These are phyloP conservation scores for Cyberlindnera maclurae DNA, from an alignment of 805 yeast species.

Conservation along the genomic window DNA sequence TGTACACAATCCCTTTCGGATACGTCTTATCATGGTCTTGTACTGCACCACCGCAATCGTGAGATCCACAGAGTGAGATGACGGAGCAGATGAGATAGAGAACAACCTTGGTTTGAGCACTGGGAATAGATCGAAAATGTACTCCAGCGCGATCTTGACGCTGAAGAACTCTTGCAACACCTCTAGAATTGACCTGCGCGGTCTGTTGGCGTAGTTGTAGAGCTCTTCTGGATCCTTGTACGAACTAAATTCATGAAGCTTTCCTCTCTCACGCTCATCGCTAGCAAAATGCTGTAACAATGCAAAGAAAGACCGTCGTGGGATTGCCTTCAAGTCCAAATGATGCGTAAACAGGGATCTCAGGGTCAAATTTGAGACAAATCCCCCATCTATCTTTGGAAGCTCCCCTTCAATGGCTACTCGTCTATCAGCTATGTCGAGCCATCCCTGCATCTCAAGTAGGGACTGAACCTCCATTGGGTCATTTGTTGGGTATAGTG, in stretches of 20 bases:
- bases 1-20: constrained; percentile 79
- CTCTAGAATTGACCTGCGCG: constrained; percentile 82
- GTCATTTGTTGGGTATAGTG: constrained; percentile 70
- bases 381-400: constrained; percentile 48
- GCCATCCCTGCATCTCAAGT: constrained; percentile 69
- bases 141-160: constrained; percentile 66
- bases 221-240: constrained; percentile 74
- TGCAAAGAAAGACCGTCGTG: constrained; percentile 76
- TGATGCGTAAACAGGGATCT: constrained; percentile 70
- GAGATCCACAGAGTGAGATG: constrained; percentile 43
- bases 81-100: constrained; percentile 68
- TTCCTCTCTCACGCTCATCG: constrained; percentile 69
- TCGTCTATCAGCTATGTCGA: constrained; percentile 57
- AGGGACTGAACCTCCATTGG: constrained; percentile 55
- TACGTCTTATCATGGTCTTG: constrained; percentile 67
- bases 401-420: constrained; percentile 25
- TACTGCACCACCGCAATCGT: constrained; percentile 84
- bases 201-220: constrained; percentile 88
- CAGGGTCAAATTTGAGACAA: constrained; percentile 56
- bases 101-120: constrained; percentile 72
- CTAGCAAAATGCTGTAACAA: constrained; percentile 67
- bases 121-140: constrained; percentile 74
- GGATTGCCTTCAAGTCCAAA: constrained; percentile 75
- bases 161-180: constrained; percentile 76
- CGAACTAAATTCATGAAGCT: constrained; percentile 65